Conservation (phyloP, 192 early-diverging fungal genomes). For the Umbelopsis vinacea region DNA sequence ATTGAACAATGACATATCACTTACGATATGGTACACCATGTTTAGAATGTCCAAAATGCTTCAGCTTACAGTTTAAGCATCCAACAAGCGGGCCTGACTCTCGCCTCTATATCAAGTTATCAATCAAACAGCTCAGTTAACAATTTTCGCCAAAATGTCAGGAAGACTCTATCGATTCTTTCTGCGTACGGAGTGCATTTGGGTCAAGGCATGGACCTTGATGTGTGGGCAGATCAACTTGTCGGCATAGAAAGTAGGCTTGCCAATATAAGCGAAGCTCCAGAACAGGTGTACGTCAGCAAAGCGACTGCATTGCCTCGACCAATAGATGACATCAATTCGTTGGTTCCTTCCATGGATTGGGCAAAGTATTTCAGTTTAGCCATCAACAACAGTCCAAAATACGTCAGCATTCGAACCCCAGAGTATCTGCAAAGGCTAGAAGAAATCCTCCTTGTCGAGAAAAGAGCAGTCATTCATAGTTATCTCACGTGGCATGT, state of each 20-base stretch:
- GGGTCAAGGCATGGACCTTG: neutral
- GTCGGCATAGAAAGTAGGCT: neutral
- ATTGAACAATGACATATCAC: neutral
- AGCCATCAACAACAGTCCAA: neutral
- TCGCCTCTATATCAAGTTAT: neutral
- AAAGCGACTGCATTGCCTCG: too few relatives aligned
- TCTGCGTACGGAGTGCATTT: neutral
- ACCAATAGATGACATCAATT: neutral
- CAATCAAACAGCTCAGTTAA: neutral
- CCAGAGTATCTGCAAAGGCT: neutral
- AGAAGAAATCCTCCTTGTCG: neutral
- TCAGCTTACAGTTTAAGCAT: neutral
- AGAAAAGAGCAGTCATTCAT: neutral
- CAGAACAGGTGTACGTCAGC: neutral
- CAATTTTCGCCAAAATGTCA: neutral
- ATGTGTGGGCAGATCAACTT: neutral
- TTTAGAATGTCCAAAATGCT: neutral
- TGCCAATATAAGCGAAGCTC: neutral
- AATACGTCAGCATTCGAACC: neutral
- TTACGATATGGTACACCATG: too few relatives aligned
- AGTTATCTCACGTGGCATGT: neutral
- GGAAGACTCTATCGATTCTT: neutral
- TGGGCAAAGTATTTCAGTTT: neutral
- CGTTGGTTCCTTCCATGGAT: neutral
- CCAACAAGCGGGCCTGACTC: neutral